phyloP scores from a whole-genome alignment of 2,329 filamentous ascomycete genomes.

The Dothideomycetes sp. region DNA sequence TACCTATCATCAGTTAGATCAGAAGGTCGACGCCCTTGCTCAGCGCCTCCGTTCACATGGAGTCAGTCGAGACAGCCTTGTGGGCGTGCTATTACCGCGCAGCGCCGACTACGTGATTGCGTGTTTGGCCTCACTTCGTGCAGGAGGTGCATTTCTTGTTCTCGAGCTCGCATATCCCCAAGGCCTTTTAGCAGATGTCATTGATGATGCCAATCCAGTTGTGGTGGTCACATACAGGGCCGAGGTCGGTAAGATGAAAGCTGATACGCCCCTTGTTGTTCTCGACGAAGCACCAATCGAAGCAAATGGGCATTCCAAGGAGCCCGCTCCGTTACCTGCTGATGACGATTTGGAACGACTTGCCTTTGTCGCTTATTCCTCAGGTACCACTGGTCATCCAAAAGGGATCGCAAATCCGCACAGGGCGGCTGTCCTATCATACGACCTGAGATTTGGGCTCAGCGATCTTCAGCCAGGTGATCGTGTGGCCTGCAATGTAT shows the following conservation, averaged over 20 bases:
- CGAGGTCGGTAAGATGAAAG: constrained; percentile 55
- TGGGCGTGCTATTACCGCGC: constrained; percentile 64
- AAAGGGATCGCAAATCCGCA: constrained; percentile 77
- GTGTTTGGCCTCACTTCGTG: constrained; percentile 64
- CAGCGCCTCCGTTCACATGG: constrained; percentile 53
- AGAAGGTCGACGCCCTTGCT: constrained; percentile 54
- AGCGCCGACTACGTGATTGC: constrained; percentile 72
- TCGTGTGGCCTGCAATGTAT: constrained; percentile 77
- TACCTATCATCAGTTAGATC: constrained; percentile 63
- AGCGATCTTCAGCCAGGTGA: constrained; percentile 62
- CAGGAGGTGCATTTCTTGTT: constrained; percentile 70
- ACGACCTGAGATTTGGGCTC: constrained; percentile 59
- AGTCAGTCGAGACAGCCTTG: constrained; percentile 61
- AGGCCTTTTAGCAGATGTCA: constrained; percentile 61
- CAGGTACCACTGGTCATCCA: constrained; percentile 66
- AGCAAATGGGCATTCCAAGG: constrained; percentile 16
- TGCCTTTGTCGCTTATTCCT: constrained; percentile 72
- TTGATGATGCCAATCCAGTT: constrained; percentile 61
- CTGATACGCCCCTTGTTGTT: constrained; percentile 50
- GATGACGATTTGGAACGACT: constrained; percentile 62
- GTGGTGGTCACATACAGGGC: constrained; percentile 59
- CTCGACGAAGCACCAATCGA: constrained; percentile 40
- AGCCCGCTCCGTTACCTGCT: constrained; percentile 41
- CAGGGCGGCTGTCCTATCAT: constrained; percentile 61
- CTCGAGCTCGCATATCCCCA: constrained; percentile 71